phyloP scores from a whole-genome alignment of 202 grass and related monocot genomes.

The Schoenoplectus triqueter region DNA sequence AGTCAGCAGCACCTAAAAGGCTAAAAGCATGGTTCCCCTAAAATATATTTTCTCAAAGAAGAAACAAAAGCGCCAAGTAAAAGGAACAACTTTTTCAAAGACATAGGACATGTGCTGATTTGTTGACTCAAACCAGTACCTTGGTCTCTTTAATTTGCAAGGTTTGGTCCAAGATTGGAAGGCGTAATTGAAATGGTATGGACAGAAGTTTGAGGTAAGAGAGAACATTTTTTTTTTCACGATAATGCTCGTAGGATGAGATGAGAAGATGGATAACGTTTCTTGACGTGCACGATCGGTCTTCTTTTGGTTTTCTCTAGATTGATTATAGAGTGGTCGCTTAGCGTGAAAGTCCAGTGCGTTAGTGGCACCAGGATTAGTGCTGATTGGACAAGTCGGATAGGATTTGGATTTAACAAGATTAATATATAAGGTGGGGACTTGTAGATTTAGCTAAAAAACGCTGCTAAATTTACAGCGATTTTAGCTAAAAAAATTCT shows the following conservation, averaged over 20 bases:
- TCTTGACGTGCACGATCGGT: conserved; percentile 16
- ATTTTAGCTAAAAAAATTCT: too few species aligned
- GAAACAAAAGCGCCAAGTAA: background rate
- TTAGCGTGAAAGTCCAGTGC: background rate
- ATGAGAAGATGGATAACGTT: background rate
- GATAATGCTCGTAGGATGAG: background rate
- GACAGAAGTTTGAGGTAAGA: background rate
- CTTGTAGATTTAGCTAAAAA: too few species aligned
- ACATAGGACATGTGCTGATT: conserved; percentile 7
- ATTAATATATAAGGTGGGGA: background rate
- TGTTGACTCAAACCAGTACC: conserved; percentile 6
- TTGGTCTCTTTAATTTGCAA: background rate
- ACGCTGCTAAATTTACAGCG: too few species aligned
- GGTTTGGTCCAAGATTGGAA: background rate
- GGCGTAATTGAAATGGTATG: background rate
- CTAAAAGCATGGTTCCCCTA: background rate
- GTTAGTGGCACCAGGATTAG: background rate
- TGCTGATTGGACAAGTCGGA: background rate
- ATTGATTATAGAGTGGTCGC: background rate
- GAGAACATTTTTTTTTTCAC: background rate
- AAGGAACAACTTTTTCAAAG: background rate
- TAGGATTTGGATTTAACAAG: background rate
- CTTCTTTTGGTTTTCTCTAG: background rate
- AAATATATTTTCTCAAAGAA: background rate
- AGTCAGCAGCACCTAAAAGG: background rate